phyloP scores from a whole-genome alignment of 495 filamentous ascomycete genomes.

The Aspergillus biplanus region DNA sequence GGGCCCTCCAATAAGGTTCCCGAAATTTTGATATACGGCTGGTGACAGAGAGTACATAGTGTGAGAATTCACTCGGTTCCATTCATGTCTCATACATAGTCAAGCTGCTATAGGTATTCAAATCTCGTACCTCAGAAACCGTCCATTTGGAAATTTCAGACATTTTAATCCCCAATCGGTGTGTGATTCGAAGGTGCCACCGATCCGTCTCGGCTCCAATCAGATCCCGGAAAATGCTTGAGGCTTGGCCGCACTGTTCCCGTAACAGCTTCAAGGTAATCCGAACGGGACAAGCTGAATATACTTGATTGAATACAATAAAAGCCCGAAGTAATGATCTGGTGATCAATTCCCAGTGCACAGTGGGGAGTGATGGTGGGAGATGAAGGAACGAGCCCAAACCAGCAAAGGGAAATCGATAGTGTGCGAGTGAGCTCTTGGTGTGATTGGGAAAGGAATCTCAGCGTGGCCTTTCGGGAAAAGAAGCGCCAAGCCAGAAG shows the following conservation, averaged over 20 bases:
- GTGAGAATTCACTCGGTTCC: slow-evolving; percentile 18
- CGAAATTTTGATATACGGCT: slow-evolving; percentile 76
- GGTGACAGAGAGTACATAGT: slow-evolving; percentile 15
- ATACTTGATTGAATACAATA: not conserved
- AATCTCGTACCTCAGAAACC: slow-evolving; percentile 43
- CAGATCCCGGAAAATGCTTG: not conserved
- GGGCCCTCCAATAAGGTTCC: slow-evolving; percentile 84
- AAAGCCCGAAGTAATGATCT: not conserved
- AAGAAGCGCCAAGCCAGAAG: not conserved
- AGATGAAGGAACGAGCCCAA: not conserved
- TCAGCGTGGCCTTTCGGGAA: not conserved
- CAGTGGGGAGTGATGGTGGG: not conserved
- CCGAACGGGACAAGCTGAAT: not conserved
- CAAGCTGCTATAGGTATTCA: slow-evolving; percentile 7
- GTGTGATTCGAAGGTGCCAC: not conserved
- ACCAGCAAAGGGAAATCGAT: not conserved
- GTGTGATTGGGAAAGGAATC: not conserved
- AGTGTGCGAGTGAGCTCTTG: not conserved
- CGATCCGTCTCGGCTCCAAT: not conserved
- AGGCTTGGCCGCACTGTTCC: not conserved
- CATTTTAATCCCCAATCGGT: slow-evolving; percentile 27
- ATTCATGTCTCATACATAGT: slow-evolving; percentile 5
- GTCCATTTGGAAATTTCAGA: slow-evolving; percentile 46
- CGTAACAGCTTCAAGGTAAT: not conserved
- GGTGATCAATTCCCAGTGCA: too few species aligned